A percentile compares a stretch with the other conserved stretches of the same genome.
phyloP scores from a whole-genome alignment of 2,329 filamentous ascomycete genomes.

The Alternaria triticina region DNA sequence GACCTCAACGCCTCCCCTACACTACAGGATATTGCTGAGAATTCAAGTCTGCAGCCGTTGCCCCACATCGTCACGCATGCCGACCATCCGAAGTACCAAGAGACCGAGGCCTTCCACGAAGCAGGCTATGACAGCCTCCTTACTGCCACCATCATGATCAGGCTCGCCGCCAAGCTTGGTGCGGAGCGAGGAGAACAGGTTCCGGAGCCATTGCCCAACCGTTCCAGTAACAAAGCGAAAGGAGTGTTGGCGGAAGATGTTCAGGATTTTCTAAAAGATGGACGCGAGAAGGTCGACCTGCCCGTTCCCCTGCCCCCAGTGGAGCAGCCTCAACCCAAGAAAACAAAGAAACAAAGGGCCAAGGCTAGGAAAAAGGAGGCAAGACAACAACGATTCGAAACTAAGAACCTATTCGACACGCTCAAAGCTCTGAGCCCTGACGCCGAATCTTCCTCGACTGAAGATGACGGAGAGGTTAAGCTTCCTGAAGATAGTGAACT shows the following conservation, averaged over 20 bases:
- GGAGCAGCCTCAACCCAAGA: not conserved
- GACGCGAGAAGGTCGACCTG: slow-evolving; percentile 20
- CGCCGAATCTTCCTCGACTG: slow-evolving; percentile 6
- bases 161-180: slow-evolving; percentile 60
- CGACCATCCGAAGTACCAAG: slow-evolving; percentile 50
- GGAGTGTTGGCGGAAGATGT: slow-evolving; percentile 3
- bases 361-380: slow-evolving; percentile 22
- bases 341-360: slow-evolving; percentile 15
- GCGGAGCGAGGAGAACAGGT: slow-evolving; percentile 28
- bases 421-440: slow-evolving; percentile 16
- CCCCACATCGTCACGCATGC: slow-evolving; percentile 50
- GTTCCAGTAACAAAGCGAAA: not conserved
- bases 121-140: slow-evolving; percentile 69
- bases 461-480: slow-evolving; percentile 13
- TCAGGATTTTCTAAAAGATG: slow-evolving; percentile 19
- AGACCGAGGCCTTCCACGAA: slow-evolving; percentile 59
- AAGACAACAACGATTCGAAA: slow-evolving; percentile 23
- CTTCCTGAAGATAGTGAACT: not conserved
- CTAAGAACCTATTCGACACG: slow-evolving; percentile 37
- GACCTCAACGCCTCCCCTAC: slow-evolving; percentile 58
- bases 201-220: not conserved
- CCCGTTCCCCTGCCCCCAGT: slow-evolving; percentile 24
- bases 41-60: slow-evolving; percentile 48
- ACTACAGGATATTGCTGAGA: slow-evolving; percentile 57
- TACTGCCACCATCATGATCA: slow-evolving; percentile 65